Base-by-base conservation (phyloP, 176 grass and related monocot genomes). In the Luzula sylvatica region DNA sequence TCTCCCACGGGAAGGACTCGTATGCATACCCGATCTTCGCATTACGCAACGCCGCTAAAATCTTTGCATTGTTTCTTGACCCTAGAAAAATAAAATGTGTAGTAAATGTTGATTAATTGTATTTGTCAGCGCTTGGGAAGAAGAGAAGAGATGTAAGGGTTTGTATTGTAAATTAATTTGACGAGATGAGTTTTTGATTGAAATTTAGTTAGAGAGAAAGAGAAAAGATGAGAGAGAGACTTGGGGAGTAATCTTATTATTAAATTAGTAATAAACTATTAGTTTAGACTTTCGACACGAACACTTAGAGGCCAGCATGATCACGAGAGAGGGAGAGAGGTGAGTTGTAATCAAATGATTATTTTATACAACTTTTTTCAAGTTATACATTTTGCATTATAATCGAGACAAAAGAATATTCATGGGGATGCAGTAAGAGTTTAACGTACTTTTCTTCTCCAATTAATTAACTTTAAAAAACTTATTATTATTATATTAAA, bases 1-100 rank as follows among this genome's bases (percentile, higher is more conserved):
- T 87, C 66, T 92, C 86, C 86, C 86, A 99, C 3, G 78, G 78
- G 65, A 89, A 99, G 7, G 69, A 52, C 38, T 92, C 86, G 6
- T 83, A 78, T 0, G 78, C 68, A 28, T 80, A 60, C 0, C 61
- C 18, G 42, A 99, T 71, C 59, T 81, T 86, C 0, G 66, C 70
- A 43, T 75, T 70, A 13, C 75, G 50, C 61, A 92, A 70, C 19
- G 72, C 75, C 3, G 50, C 42, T 14, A 87, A 23, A 55, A 81
- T 21, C 72, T 82, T 92, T 7, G 22, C n/a, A 32, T 70, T 83
- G 68, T 70, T 87, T 27, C 41, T 64, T 7, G 60, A 32, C 7
- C 41, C 60, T 64, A 3, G 20, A 49, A 47, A 13, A 64, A 15
- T 8, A 11, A 3, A 11, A 15, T 8, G 28, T 5, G 42, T 13